phyloP scores from a whole-genome alignment of 1,284 basidiomycete species.

The Austroboletus rostrupii region DNA sequence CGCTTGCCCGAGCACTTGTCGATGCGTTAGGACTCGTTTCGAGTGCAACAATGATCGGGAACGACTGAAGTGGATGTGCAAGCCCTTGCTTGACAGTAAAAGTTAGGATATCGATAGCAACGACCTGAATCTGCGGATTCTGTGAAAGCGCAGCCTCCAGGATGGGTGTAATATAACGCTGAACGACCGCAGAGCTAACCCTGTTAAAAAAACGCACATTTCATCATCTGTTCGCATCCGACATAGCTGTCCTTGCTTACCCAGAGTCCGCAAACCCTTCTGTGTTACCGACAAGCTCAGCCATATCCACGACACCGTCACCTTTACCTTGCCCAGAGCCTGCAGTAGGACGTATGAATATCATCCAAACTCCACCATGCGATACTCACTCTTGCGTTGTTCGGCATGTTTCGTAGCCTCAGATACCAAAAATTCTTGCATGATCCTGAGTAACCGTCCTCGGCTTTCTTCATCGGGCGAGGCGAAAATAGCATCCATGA shows the following conservation, averaged over 20 bases:
- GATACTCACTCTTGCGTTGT: constrained; percentile 56
- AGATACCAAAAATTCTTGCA: constrained; percentile 85
- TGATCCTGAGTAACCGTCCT: constrained; percentile 76
- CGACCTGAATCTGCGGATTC: constrained; percentile 67
- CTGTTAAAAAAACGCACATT: constrained; percentile 38
- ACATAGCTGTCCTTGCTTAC: constrained; percentile 39
- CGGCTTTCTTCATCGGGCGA: constrained; percentile 69
- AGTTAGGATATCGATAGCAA: constrained; percentile 87
- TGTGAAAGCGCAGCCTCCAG: constrained; percentile 77
- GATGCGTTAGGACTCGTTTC: constrained; percentile 72
- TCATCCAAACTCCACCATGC: background rate
- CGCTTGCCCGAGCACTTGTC: constrained; percentile 73
- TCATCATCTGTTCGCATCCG: no score
- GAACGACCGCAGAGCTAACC: constrained; percentile 89
- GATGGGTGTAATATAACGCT: constrained; percentile 85
- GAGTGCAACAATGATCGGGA: constrained; percentile 89
- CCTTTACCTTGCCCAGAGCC: constrained; percentile 37
- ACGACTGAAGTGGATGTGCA: constrained; percentile 91
- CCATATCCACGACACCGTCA: constrained; percentile 70
- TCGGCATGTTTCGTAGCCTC: constrained; percentile 74
- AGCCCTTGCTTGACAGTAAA: constrained; percentile 94
- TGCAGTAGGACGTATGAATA: constrained; percentile 18
- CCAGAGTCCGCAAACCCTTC: constrained; percentile 94
- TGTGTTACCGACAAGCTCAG: constrained; percentile 90
- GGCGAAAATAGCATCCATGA: constrained; percentile 86